A percentile compares a stretch with the other conserved stretches of the same genome.
Conservation (phyloP, 2,329 filamentous ascomycete genomes). For the Aspergillus sp. region DNA sequence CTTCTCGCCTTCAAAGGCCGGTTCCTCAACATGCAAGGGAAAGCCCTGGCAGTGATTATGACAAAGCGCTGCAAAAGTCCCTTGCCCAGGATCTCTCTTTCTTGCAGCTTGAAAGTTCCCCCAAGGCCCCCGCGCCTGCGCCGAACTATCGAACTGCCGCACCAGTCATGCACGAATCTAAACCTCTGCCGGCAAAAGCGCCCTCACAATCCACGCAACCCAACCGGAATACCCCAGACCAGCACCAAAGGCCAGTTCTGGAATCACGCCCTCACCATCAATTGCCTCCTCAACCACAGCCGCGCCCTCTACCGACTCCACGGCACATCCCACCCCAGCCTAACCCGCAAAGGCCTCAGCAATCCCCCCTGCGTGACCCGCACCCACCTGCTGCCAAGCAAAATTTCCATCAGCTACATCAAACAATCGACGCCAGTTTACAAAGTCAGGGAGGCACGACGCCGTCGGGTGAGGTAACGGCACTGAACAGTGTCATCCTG, state of each 20-base stretch:
- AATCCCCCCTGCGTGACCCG: conserved; percentile 8
- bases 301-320: conserved; percentile 46
- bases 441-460: conserved; percentile 17
- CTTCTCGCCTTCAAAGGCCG: conserved; percentile 47
- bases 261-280: conserved; percentile 13
- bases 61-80: conserved; percentile 42
- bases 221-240: conserved; percentile 12
- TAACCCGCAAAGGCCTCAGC: conserved; percentile 11
- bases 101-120: conserved; percentile 36
- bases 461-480: conserved; percentile 68
- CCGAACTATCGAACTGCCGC: conserved; percentile 14
- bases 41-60: conserved; percentile 42
- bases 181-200: conserved; percentile 30
- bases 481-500: conserved; percentile 85
- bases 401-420: conserved; percentile 11
- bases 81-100: conserved; percentile 43
- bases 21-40: conserved; percentile 30
- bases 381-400: conserved; percentile 6
- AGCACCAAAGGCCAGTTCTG: conserved; percentile 7
- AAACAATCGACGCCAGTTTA: conserved; percentile 9
- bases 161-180: conserved; percentile 14
- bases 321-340: conserved; percentile 55
- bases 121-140: conserved; percentile 14
- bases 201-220: conserved; percentile 19
- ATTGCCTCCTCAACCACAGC: conserved; percentile 9